A percentile compares a stretch with the other conserved stretches of the same genome.
phyloP scores from a whole-genome alignment of 805 yeast species.

The Zygotorulaspora chibaensis region DNA sequence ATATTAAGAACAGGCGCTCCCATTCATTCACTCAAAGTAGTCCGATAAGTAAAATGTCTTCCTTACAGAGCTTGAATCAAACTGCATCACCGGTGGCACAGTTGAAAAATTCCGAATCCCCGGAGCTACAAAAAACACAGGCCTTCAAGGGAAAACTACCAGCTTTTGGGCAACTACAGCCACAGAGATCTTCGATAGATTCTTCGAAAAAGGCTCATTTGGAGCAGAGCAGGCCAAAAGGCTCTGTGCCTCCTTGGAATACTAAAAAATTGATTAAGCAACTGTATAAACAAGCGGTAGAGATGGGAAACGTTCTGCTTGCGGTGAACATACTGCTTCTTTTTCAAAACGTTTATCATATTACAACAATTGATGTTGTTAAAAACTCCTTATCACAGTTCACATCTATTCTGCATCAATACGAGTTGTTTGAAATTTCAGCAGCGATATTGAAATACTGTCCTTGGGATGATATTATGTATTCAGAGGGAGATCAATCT shows the following conservation, averaged over 20 bases:
- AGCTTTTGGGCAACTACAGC: constrained; percentile 5
- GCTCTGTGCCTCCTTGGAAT: constrained; percentile 31
- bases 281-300: constrained; percentile 30
- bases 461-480: constrained; percentile 32
- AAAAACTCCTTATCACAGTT: constrained; percentile 32
- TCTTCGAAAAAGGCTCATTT: background rate
- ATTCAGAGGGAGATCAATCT: constrained; percentile 30
- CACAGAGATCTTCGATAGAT: background rate
- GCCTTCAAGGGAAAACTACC: constrained; percentile 1
- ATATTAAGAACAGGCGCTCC: constrained; percentile 7
- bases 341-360: constrained; percentile 30
- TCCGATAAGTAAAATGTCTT: constrained; percentile 21
- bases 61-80: constrained; percentile 12
- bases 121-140: constrained; percentile 5
- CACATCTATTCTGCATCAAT: constrained; percentile 29
- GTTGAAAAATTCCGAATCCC: constrained; percentile 8
- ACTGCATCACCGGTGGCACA: constrained; percentile 10
- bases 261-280: constrained; percentile 28
- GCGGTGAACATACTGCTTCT: constrained; percentile 28
- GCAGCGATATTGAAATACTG: constrained; percentile 34
- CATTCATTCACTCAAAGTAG: constrained; percentile 16
- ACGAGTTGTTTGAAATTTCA: constrained; percentile 34
- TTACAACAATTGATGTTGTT: constrained; percentile 26
- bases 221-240: background rate
- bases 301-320: constrained; percentile 30